Evolutionary conservation across 306 rosid genomes (phyloP), one percentile per base, ranked within the genome.

Genomic region (Datisca glomerata): DNA sequence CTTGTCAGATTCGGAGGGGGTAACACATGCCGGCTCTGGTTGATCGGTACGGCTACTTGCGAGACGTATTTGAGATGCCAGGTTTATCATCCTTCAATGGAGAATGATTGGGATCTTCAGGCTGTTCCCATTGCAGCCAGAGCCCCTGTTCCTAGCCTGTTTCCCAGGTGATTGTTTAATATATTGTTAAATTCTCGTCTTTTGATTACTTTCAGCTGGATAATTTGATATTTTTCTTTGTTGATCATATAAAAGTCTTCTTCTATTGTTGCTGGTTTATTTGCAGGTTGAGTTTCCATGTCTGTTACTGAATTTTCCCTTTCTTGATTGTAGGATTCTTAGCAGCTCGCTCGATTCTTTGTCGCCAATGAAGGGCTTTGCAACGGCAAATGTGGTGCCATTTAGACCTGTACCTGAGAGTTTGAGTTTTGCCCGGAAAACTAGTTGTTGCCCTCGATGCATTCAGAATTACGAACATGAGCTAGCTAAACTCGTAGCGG

Each of bases 11-110:
- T 68, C 16, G 74, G 73, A 23, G 74, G 47, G 21, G 71, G 70
- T 29, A 17, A 32, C 2, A 68, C 73, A 2, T 56, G 54, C n/a
- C 57, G 61, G 47, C 68, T 91, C 41, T 91, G 98, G 96, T 46
- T 91, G 46, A 73, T 80, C 31, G 96, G 98, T 4, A 91, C 92
- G 47, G 96, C 96, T 41, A 85, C 94, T 44, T 91, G 94, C 67
- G 96, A 85, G 57, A 91, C 98, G n/a, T 91, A 78, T 29, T 71
- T 91, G 82, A 78, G 96, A 61, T 91, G 98, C 61, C 96, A 85
- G 65, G 95, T 91, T 13, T 85, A 85, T 65, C 94, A 91, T 58
- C 92, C 96, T 43, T 73, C 92, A 51, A 84, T 91, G 78, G 98
- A 91, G 61, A 78, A 46, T 50, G 94, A 85, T 66, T 91, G 98